Conservation (phyloP, 1,139 yeast genomes). For the Yamadazyma blattariae region DNA sequence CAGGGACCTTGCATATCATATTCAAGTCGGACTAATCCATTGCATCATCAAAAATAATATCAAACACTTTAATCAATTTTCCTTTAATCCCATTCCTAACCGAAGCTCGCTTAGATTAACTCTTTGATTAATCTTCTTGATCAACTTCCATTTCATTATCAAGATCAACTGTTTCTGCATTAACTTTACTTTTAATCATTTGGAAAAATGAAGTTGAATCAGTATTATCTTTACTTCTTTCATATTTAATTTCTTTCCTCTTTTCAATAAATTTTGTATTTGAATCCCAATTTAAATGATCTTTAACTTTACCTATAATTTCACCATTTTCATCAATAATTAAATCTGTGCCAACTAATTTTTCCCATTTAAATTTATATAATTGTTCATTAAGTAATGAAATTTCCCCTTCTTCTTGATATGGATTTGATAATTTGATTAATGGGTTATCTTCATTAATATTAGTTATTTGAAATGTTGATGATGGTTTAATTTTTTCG, state of each 20-base stretch:
- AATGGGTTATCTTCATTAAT: slow-evolving; percentile 33
- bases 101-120: too few relatives aligned
- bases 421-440: slow-evolving; percentile 32
- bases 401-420: slow-evolving; percentile 18
- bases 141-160: slow-evolving; percentile 1
- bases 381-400: slow-evolving; percentile 44
- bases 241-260: slow-evolving; percentile 8
- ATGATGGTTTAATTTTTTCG: slow-evolving; percentile 37
- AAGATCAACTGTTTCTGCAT: neutral
- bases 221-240: slow-evolving; percentile 4
- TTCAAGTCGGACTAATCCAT: neutral
- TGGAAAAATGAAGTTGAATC: slow-evolving; percentile 7
- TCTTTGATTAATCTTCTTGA: too few relatives aligned
- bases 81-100: too few relatives aligned
- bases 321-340: slow-evolving; percentile 58
- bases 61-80: too few relatives aligned
- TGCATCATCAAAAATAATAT: too few relatives aligned
- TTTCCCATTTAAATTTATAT: slow-evolving; percentile 76
- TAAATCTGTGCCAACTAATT: slow-evolving; percentile 80
- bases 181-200: slow-evolving; percentile 3
- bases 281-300: slow-evolving; percentile 36
- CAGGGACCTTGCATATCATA: too few relatives aligned
- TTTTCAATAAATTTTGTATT: slow-evolving; percentile 22
- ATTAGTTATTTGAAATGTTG: slow-evolving; percentile 41
- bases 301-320: slow-evolving; percentile 40